phyloP scores from a whole-genome alignment of 257 asterid species.

The Asclepias syriaca region DNA sequence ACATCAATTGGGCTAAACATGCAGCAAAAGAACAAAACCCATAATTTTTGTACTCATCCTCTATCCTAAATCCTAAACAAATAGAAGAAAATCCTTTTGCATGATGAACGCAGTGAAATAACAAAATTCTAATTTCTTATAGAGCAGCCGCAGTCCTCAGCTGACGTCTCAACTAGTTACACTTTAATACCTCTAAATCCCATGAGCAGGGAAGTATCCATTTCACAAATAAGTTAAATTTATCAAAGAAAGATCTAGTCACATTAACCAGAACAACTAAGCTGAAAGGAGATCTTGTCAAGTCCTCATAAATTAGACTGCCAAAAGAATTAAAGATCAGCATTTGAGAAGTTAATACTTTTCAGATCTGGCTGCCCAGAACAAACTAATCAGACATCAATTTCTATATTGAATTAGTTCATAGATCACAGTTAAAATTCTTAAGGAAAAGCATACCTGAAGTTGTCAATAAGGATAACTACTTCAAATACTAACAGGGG shows the following conservation, averaged over 20 bases:
- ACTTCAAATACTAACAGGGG: slow-evolving; percentile 86
- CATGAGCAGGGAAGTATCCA: not conserved
- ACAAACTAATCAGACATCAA: not conserved
- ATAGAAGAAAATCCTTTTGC: not conserved
- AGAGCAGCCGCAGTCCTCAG: not conserved
- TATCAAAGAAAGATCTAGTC: not conserved
- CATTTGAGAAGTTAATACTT: slow-evolving; percentile 2
- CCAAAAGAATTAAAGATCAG: not conserved
- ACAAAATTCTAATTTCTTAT: not conserved
- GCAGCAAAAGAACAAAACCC: not conserved
- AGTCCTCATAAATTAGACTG: not conserved
- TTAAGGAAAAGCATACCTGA: slow-evolving; percentile 47
- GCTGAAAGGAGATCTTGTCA: not conserved
- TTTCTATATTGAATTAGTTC: not conserved
- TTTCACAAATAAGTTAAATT: not conserved
- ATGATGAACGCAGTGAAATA: not conserved
- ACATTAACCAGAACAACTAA: not conserved
- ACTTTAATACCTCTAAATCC: not conserved
- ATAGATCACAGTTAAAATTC: not conserved
- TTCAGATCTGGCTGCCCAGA: not conserved
- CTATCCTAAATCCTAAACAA: not conserved
- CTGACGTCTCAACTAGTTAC: not conserved
- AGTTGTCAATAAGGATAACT: slow-evolving; percentile 73
- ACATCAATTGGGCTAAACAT: not conserved
- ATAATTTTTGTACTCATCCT: not conserved